phyloP scores from a whole-genome alignment of 371 early-diverging fungal species.

The Dichotomocladium elegans region DNA sequence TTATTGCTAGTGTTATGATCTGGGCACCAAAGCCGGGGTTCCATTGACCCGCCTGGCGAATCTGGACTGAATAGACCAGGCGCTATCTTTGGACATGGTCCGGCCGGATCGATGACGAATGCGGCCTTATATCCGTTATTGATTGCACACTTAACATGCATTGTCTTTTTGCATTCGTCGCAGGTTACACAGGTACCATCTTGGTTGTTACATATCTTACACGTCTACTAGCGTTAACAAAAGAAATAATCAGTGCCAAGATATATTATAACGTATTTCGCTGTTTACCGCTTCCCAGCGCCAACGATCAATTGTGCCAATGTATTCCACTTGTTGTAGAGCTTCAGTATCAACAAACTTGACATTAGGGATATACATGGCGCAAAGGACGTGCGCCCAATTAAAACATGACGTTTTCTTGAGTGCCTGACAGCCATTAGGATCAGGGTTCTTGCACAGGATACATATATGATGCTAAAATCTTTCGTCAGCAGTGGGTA shows the following conservation, averaged over 20 bases:
- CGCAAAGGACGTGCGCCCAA: slow-evolving; percentile 95
- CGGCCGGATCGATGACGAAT: slow-evolving; percentile 46
- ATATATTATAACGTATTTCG: not conserved
- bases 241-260: not conserved
- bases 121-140: slow-evolving; percentile 37
- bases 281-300: slow-evolving; percentile 49
- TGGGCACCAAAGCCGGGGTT: not conserved
- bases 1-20: not conserved
- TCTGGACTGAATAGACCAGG: not conserved
- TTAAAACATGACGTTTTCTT: slow-evolving; percentile 85
- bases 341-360: slow-evolving; percentile 57
- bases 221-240: too few species aligned
- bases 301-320: slow-evolving; percentile 60
- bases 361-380: slow-evolving; percentile 80
- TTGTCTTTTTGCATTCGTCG: slow-evolving; percentile 28
- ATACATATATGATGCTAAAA: slow-evolving; percentile 55
- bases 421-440: slow-evolving; percentile 54
- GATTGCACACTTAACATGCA: slow-evolving; percentile 49
- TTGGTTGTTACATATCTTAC: slow-evolving; percentile 39
- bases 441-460: slow-evolving; percentile 41
- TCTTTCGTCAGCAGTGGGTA: not conserved
- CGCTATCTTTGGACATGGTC: too few species aligned
- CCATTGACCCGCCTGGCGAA: not conserved
- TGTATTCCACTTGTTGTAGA: slow-evolving; percentile 75
- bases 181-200: slow-evolving; percentile 45